Evolutionary conservation across 352 stramenopile genomes (phyloP).

Genomic region (Phytophthora idaei): DNA sequence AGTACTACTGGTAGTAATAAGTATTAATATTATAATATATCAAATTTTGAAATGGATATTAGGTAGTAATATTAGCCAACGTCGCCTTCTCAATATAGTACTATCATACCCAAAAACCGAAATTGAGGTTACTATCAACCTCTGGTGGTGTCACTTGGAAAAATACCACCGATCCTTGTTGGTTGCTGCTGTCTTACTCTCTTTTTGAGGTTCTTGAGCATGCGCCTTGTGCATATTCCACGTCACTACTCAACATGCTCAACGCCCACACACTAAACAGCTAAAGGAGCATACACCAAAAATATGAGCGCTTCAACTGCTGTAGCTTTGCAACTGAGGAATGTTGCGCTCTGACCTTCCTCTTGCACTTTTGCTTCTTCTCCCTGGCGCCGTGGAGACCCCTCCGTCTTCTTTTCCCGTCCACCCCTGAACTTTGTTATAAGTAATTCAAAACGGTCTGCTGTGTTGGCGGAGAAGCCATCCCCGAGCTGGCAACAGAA

Average conservation of each 20-base stretch:
- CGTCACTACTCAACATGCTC: conserved; percentile 16
- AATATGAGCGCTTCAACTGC: conserved; percentile 18
- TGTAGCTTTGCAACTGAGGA: conserved; percentile 7
- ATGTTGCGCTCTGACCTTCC: conserved; percentile 17
- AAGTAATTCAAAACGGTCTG: conserved; percentile 70
- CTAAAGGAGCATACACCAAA: conserved; percentile 29
- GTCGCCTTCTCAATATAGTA: too few species aligned
- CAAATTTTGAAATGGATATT: too few species aligned
- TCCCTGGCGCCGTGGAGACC: conserved; percentile 4
- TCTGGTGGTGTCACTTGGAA: too few species aligned
- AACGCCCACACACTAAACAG: conserved; percentile 17
- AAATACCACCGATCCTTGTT: conserved; percentile 9
- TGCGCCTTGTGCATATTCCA: conserved; percentile 19
- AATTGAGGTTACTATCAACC: too few species aligned
- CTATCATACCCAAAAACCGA: too few species aligned
- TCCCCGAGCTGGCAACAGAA: conserved; percentile 18
- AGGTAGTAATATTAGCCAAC: too few species aligned
- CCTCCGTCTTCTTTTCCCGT: conserved; percentile 3
- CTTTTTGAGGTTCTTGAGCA: conserved; percentile 1
- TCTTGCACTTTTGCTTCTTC: conserved; percentile 5
- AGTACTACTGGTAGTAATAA: too few species aligned
- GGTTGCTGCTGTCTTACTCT: conserved; percentile 12
- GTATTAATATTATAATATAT: too few species aligned
- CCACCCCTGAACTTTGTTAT: conserved; percentile 42
- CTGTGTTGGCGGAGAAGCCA: conserved; percentile 26